phyloP scores from a whole-genome alignment of 1,284 basidiomycete species.

The Tetrapyrgos nigripes region DNA sequence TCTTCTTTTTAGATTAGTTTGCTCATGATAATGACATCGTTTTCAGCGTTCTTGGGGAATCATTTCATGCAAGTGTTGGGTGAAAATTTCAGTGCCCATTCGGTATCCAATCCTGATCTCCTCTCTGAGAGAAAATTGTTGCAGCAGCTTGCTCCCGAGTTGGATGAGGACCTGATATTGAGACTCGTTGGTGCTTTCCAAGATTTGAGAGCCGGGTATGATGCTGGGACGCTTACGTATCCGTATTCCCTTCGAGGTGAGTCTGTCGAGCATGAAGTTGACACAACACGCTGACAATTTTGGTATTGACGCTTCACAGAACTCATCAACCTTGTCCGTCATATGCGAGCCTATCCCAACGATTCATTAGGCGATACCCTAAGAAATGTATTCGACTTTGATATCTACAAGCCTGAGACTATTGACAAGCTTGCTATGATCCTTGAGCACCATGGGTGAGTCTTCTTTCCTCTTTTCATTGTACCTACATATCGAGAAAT shows the following conservation, averaged over 20 bases:
- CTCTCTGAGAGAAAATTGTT: conserved; percentile 64
- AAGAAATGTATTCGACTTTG: conserved; percentile 73
- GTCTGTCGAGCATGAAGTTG: not conserved
- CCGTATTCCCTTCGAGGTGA: conserved; percentile 70
- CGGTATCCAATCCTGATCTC: conserved; percentile 69
- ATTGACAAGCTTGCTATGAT: conserved; percentile 65
- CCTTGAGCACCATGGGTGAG: conserved; percentile 63
- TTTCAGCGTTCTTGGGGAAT: conserved; percentile 69
- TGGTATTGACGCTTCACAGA: conserved; percentile 43
- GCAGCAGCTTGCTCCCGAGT: conserved; percentile 64
- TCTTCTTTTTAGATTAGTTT: conserved; percentile 2
- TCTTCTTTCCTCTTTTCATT: not conserved
- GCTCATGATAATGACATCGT: not conserved
- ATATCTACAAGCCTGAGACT: conserved; percentile 67
- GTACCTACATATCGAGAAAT: conserved; percentile 1
- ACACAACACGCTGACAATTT: not conserved
- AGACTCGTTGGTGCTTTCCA: conserved; percentile 69
- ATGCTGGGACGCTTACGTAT: conserved; percentile 60
- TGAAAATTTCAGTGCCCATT: conserved; percentile 71
- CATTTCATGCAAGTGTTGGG: conserved; percentile 75
- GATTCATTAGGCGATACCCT: conserved; percentile 62
- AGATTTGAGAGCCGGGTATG: conserved; percentile 63
- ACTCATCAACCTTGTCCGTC: conserved; percentile 66
- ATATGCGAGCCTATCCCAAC: conserved; percentile 63
- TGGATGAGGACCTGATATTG: conserved; percentile 56